Base-by-base conservation (phyloP, 1,139 yeast genomes). In the Candida sp. region DNA sequence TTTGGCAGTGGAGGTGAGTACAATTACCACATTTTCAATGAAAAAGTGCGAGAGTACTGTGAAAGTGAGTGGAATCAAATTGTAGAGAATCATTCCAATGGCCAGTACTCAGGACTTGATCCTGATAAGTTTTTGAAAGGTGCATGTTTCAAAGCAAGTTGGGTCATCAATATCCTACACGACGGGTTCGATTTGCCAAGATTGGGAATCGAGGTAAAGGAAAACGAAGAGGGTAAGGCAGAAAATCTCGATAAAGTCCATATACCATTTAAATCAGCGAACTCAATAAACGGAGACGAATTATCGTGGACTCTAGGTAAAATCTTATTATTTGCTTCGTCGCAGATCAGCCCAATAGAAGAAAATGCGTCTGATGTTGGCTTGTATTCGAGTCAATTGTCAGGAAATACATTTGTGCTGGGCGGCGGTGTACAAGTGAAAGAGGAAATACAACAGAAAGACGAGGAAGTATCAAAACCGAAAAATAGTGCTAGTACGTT, bases 131-230 rank as follows among this genome's bases (percentile, higher is more conserved):
- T 72, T 43, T 66, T 86, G 44, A 70, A 66, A 45, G 85, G 82
- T 56, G 84, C 91, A 2, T 87, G 95, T 60, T 87, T 87, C 64
- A 87, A 87, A 54, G 91, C 93, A 6, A 81, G 83, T 52, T 87
- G 95, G 95, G 87, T 87, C 2, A 70, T 85, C 33, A 85, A 83
- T 58, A 70, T 87, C 12, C 64, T 87, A 36, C 95, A 87, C 54
- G 95, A 87, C 53, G 95, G 95, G 1, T 86, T 85, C 57, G 84
- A 78, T 36, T 65, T 87, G 34, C 95, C 95, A 1, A 60, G 89
- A 47, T 64, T 80, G 9, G 87, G 79, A 6, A 48, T 81, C 35
- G 85, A 81, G 35, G 57, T 73, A 0, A 41, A 49, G 30, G 55
- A 53, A 9, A 50, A 52, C 19, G 51, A 49, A 4, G 53, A 57